Base-by-base conservation (phyloP, 306 rosid species). In the Cicer bijugum region DNA sequence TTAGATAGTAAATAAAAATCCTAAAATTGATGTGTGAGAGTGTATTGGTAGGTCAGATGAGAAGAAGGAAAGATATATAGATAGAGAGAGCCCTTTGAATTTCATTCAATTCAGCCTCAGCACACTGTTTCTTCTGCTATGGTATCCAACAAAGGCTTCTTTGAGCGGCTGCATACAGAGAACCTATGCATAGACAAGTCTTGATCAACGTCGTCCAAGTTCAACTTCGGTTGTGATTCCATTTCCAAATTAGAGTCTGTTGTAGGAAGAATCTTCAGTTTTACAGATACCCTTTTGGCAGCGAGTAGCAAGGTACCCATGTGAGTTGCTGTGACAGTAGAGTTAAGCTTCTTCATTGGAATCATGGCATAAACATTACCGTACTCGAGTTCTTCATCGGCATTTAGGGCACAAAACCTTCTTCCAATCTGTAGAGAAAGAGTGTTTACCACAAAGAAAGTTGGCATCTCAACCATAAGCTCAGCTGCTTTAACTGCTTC, bases 381-480 rank as follows among this genome's bases (percentile, higher is more conserved):
- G 55, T 75, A 60, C 70, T 92, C 92, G 1, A 92, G 88, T 70
- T 92, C 97, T 59, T 90, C 92, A 28, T 92, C 98, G 0, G 97
- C 98, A 52, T 33, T 76, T 20, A 90, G 91, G 0, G 97, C 88
- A 2, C 88, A 72, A 37, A 92, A 87, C 58, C 92, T 80, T 37
- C 78, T 44, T 6, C 97, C 97, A 1, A 84, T 63, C 0, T 58
- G 81, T n/a, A 92, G 77, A n/a, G 89, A 83, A 0, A 37, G 47
- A 0, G 89, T 65, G 88, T 89, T 84, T 0, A 85, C 91, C 6
- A 84, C 72, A 81, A 90, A 90, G 88, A 84, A 90, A 47, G 80
- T 90, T 7, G 98, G 95, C 69, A 56, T 85, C 81, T 90, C 98
- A 1, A 92, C 83, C 98, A 92, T 92, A 4, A 92, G 85, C 86